Evolutionary conservation across 805 yeast species (phyloP).

Genomic region (Myxozyma neglecta): DNA sequence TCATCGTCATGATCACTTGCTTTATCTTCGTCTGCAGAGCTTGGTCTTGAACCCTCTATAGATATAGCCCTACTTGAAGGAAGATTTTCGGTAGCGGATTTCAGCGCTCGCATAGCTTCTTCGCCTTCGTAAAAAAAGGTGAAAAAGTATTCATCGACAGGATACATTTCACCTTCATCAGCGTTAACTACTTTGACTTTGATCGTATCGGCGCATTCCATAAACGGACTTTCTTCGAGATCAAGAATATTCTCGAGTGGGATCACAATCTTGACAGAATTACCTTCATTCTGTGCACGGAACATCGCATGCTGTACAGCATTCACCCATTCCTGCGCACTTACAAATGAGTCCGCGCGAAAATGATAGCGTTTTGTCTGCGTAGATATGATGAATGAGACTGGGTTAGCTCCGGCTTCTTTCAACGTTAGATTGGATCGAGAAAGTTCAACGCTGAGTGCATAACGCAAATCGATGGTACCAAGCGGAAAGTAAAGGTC

Average conservation of each 20-base stretch:
- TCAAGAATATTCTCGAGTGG: conserved; percentile 70
- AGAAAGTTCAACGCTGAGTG: conserved; percentile 58
- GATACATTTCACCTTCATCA: conserved; percentile 49
- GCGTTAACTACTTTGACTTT: conserved; percentile 60
- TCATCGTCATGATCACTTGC: conserved; percentile 9
- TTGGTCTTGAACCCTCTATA: too few relatives aligned
- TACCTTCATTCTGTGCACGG: conserved; percentile 65
- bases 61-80: too few relatives aligned
- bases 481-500: conserved; percentile 82
- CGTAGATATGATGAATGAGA: conserved; percentile 61
- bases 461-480: conserved; percentile 68
- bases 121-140: conserved; percentile 61
- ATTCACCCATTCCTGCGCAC: conserved; percentile 81
- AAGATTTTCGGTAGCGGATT: not conserved
- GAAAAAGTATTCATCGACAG: conserved; percentile 68
- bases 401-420: conserved; percentile 36
- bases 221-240: conserved; percentile 55
- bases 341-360: conserved; percentile 66
- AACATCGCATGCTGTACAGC: conserved; percentile 74
- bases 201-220: conserved; percentile 58
- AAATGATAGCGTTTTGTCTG: conserved; percentile 54
- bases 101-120: conserved; percentile 37
- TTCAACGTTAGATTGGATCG: conserved; percentile 30
- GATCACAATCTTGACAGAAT: conserved; percentile 72
- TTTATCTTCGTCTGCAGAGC: not conserved